These are phyloP conservation scores for Acacia pycnantha DNA, from an alignment of 331 rosid species.

Conservation along the genomic window DNA sequence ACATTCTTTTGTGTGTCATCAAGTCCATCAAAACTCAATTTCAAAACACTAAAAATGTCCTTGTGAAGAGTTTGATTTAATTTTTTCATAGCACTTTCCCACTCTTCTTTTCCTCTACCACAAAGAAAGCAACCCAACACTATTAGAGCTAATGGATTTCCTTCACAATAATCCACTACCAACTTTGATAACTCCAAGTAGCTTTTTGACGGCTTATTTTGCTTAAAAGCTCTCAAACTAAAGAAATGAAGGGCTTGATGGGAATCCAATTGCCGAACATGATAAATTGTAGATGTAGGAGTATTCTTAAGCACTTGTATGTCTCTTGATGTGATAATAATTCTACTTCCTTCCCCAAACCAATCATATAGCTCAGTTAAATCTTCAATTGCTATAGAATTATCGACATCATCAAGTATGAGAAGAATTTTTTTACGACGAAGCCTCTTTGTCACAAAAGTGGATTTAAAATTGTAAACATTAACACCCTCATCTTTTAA, in stretches of 20 bases:
- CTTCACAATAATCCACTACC: background rate
- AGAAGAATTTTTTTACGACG: background rate
- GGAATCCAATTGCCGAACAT: background rate
- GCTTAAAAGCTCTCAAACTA: background rate
- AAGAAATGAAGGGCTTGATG: background rate
- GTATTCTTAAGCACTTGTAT: background rate
- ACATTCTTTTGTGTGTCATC: background rate
- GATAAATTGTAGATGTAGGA: background rate
- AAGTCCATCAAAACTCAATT: constrained; percentile 4
- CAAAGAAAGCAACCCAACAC: background rate
- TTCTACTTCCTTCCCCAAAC: background rate
- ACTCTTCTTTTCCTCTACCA: background rate
- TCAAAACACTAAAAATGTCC: background rate
- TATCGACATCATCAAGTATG: constrained; percentile 26
- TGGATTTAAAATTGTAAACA: background rate
- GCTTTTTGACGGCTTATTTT: background rate
- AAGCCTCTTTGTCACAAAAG: background rate
- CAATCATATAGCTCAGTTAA: background rate
- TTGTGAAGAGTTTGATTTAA: background rate
- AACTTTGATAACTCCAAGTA: background rate
- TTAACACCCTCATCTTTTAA: background rate
- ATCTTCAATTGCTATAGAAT: background rate
- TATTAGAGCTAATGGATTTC: background rate
- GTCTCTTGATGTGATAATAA: background rate
- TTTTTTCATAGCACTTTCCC: background rate